Evolutionary conservation across 306 rosid genomes (phyloP).

Genomic region (Fragaria nilgerrensis): DNA sequence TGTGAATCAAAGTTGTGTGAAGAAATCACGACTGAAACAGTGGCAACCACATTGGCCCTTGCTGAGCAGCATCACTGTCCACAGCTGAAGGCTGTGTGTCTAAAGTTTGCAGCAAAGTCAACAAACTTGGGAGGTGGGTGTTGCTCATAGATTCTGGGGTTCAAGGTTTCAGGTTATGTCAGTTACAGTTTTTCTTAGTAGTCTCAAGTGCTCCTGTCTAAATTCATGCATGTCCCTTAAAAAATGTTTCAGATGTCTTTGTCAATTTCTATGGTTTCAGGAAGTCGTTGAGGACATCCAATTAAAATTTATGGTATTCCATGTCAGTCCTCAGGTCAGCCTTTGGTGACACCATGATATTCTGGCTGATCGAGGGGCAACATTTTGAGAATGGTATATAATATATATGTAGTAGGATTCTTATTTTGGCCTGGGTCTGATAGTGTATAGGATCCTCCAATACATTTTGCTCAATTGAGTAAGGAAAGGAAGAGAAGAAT

Average conservation of each 20-base stretch:
- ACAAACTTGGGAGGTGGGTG: conserved; percentile 77
- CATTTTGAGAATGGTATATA: conserved; percentile 8
- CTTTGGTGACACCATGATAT: conserved; percentile 19
- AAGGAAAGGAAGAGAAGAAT: not conserved
- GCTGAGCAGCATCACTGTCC: conserved; percentile 82
- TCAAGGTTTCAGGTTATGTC: conserved; percentile 29
- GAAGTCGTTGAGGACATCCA: conserved; percentile 9
- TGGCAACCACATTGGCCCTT: conserved; percentile 69
- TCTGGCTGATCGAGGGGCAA: conserved; percentile 22
- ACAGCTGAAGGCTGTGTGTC: conserved; percentile 69
- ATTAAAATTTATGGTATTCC: conserved; percentile 17
- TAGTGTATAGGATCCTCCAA: not conserved
- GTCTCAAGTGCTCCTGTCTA: conserved; percentile 20
- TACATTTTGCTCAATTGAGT: not conserved
- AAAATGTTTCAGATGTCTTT: not conserved
- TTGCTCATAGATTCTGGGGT: conserved; percentile 31
- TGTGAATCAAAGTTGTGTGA: conserved; percentile 74
- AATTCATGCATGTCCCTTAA: conserved; percentile 1
- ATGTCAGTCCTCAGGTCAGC: conserved; percentile 20
- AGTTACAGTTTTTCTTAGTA: conserved; percentile 14
- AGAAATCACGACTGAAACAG: conserved; percentile 61
- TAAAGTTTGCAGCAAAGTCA: conserved; percentile 67
- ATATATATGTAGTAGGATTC: not conserved
- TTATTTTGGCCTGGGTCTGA: not conserved
- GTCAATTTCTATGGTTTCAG: conserved; percentile 4